Evolutionary conservation across 1,284 basidiomycete genomes (phyloP).

Genomic region (Chiua sp.): DNA sequence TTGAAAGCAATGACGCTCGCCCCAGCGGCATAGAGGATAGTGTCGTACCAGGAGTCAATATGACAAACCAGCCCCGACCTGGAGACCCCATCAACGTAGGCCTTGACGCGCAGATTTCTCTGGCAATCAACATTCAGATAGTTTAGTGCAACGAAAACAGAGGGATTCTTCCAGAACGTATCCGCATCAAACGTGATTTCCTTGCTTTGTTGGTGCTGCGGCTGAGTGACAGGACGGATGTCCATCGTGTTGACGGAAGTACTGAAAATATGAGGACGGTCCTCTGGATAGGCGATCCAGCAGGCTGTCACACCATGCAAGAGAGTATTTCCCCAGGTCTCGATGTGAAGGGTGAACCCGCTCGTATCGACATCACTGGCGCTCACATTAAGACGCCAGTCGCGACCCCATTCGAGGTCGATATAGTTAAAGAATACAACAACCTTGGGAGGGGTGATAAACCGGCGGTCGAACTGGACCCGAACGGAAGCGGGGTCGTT

Average conservation of each 20-base stretch:
- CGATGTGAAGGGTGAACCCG: conserved; percentile 25
- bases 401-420: conserved; percentile 14
- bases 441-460: conserved; percentile 28
- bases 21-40: conserved; percentile 18
- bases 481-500: conserved; percentile 5
- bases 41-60: conserved; percentile 23
- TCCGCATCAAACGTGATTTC: conserved; percentile 8
- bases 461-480: conserved; percentile 23
- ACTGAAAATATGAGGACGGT: conserved; percentile 24
- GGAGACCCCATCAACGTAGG: conserved; percentile 23
- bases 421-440: conserved; percentile 25
- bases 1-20: conserved; percentile 19
- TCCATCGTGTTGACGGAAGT: conserved; percentile 19
- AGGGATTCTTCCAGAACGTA: conserved; percentile 19
- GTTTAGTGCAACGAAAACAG: conserved; percentile 27
- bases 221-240: not conserved
- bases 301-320: conserved; percentile 12
- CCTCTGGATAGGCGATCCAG: conserved; percentile 34
- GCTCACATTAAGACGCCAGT: conserved; percentile 17
- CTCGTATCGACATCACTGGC: conserved; percentile 15
- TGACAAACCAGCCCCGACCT: conserved; percentile 19
- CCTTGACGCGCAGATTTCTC: conserved; percentile 14
- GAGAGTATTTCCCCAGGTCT: conserved; percentile 17
- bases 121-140: conserved; percentile 16
- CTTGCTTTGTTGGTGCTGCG: conserved; percentile 9